Base-by-base conservation (phyloP, 2,329 filamentous ascomycete species). In the Ilyonectria mors-panacis region DNA sequence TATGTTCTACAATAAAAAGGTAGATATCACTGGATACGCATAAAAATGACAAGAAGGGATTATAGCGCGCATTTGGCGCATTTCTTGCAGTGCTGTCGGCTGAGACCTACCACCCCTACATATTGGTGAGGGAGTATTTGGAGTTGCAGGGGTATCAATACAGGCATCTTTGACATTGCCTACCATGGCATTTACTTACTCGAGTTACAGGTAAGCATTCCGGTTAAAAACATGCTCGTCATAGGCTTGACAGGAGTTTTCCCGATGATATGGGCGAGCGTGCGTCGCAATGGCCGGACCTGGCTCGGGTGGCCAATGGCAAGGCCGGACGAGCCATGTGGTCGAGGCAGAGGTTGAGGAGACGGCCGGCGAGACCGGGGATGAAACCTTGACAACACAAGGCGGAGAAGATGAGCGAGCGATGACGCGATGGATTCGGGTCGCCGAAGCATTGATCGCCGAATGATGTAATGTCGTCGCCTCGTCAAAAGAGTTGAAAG, bases 321-420 rank as follows among this genome's bases (percentile, higher is more conserved):
- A 65, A 64, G 35, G 33, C 26, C 39, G 67, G n/a, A 71, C 59
- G 53, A 37, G 9, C 67, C 73, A 75, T 75, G 73, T 75, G 73
- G 70, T 70, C 65, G 58, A 69, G 65, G 66, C 28, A 75, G 69
- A 75, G 73, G 73, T 58, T 44, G 58, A 67, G 61, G 66, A 59
- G 59, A 33, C 21, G 67, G 56, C 58, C 50, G 60, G 33, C 53
- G 62, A 39, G 39, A 33, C 68, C 51, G 53, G 37, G 26, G 12
- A 37, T 2, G 15, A 13, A 44, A 42, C 5, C 2, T 23, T 50
- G 57, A 45, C 39, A 45, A 50, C 30, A 33, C n/a, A 39, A 47
- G 28, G n/a, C 6, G n/a, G 12, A 39, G 26, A 21, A 15, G 17
- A 37, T 26, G 28, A 15, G 35, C 19, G 21, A 26, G 17, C 39